Conservation (phyloP, 2,329 filamentous ascomycete species). For the Fusarium cyanostomum region DNA sequence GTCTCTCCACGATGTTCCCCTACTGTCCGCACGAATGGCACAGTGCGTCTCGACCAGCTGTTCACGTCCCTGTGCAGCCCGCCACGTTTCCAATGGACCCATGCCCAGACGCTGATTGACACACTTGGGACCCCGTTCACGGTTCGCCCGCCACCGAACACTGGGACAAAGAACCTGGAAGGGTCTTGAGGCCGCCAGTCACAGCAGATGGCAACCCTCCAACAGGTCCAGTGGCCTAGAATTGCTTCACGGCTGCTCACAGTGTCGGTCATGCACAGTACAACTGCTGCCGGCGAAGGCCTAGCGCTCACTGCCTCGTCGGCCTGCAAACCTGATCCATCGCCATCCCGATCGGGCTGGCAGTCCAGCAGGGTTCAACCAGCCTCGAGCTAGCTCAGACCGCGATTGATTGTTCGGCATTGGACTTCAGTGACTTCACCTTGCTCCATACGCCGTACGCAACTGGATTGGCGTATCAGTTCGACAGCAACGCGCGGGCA, state of each 20-base stretch:
- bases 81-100: conserved; percentile 42
- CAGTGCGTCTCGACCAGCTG: conserved; percentile 20
- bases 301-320: conserved; percentile 41
- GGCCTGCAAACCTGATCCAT: conserved; percentile 17
- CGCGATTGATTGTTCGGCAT: conserved; percentile 29
- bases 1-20: conserved; percentile 8
- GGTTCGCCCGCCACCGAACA: conserved; percentile 15
- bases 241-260: conserved; percentile 26
- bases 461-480: neutral
- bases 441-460: conserved; percentile 4
- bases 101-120: conserved; percentile 35
- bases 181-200: conserved; percentile 37
- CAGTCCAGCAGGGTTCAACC: conserved; percentile 31
- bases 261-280: conserved; percentile 33
- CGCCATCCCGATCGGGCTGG: neutral
- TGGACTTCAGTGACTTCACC: conserved; percentile 26
- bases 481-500: conserved; percentile 4
- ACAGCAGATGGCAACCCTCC: conserved; percentile 36
- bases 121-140: conserved; percentile 7
- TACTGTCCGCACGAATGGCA: conserved; percentile 24
- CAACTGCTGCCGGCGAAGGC: neutral
- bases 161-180: conserved; percentile 17
- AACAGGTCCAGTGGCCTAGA: conserved; percentile 21
- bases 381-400: conserved; percentile 28
- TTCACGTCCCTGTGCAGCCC: conserved; percentile 27